Evolutionary conservation across 768 basidiomycete genomes (phyloP), one percentile per base, ranked within the genome.

Genomic region (Suillus subaureus): DNA sequence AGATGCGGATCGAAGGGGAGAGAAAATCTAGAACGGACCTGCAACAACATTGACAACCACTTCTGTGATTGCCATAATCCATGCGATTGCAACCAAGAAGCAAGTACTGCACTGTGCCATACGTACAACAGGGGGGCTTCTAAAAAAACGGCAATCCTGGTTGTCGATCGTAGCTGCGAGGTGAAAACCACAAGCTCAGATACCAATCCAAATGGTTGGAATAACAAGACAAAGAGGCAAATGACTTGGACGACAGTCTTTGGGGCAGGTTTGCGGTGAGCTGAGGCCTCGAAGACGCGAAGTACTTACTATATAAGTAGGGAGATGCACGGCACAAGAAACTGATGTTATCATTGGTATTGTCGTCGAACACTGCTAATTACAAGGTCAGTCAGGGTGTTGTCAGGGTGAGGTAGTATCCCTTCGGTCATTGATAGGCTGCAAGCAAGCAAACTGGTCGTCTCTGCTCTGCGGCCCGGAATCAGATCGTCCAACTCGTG

Each of bases 61-160:
- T 74, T 97, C 95, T 1, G 96, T 96, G 56, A 99, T 96, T 7
- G 92, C 94, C 88, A 98, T 96, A 70, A 99, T 98, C 97, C 97
- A 99, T 8, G 98, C 89, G 66, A 98, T 87, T 2, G 94, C 85
- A 31, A 97, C 90, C 26, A 89, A 74, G 79, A 99, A 99, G 0
- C 97, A 96, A 83, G 96, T 89, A 28, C 89, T 90, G 72, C 94
- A 97, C 11, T 94, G 84, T 15, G 85, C 82, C 77, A 95, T 83
- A 64, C 87, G 84, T 56, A 85, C 82, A 16, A 84, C 71, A 6
- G 83, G 81, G 67, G 87, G 82, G 23, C 82, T 79, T 3, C 92
- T 52, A 31, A 28, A 51, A 26, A 16, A 52, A 52, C 8, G 26
- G 4, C 2, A 7, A 28, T n/a, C n/a, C n/a, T n/a, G 26, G 15